These are phyloP conservation scores for Tricholoma flavovirens DNA, from an alignment of 768 basidiomycete species.

Conservation along the genomic window DNA sequence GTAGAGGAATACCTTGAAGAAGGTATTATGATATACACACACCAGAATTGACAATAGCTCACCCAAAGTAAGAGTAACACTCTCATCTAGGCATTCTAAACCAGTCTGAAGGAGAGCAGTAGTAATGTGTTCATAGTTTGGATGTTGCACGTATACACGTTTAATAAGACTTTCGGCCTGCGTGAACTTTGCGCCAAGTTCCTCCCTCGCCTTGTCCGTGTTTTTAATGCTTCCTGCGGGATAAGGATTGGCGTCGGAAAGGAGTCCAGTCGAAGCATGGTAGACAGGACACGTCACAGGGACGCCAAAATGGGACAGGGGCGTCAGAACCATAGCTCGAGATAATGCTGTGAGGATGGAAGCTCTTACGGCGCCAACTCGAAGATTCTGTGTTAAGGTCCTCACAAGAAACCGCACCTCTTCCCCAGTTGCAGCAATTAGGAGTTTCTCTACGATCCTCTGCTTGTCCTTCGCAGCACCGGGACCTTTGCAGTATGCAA, in stretches of 20 bases:
- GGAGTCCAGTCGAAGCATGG: conserved; percentile 23
- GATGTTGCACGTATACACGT: conserved; percentile 72
- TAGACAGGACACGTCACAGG: conserved; percentile 12
- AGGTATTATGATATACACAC: background rate
- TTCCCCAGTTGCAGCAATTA: conserved; percentile 83
- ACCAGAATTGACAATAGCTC: conserved; percentile 15
- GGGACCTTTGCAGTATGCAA: conserved; percentile 63
- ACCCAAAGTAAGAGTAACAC: conserved; percentile 70
- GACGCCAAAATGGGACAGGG: conserved; percentile 24
- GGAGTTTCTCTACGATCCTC: conserved; percentile 69
- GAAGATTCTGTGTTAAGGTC: conserved; percentile 66
- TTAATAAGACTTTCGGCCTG: conserved; percentile 62
- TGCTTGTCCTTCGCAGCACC: conserved; percentile 76
- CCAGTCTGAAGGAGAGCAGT: conserved; percentile 55
- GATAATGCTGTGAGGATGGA: conserved; percentile 79
- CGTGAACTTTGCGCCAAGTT: conserved; percentile 38
- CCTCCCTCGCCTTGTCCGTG: conserved; percentile 26
- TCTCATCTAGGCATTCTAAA: conserved; percentile 50
- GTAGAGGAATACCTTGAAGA: conserved; percentile 65
- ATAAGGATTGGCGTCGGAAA: conserved; percentile 20
- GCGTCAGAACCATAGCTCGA: conserved; percentile 65
- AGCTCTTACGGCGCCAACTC: conserved; percentile 84
- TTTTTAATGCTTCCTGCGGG: conserved; percentile 16
- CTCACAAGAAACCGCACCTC: conserved; percentile 81
- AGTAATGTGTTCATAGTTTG: conserved; percentile 68